Percentiles rank a stretch among this genome's conserved stretches.
phyloP scores from a whole-genome alignment of 768 basidiomycete species.

The Krasilnikovozyma curviuscula region DNA sequence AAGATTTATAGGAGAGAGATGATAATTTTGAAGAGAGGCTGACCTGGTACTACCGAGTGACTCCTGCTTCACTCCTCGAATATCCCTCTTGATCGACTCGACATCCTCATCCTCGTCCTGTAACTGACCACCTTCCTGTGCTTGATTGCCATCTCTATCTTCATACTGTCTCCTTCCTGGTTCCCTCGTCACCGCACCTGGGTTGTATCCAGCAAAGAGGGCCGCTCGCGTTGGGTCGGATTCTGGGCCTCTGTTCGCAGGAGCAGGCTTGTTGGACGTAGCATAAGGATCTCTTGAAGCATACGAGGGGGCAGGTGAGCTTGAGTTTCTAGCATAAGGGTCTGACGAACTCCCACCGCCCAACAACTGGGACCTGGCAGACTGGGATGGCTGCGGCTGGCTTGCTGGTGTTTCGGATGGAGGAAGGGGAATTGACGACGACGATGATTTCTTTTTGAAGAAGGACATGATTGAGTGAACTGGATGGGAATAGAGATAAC shows the following conservation, averaged over 20 bases:
- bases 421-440: too few species aligned
- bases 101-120: slow-evolving; percentile 33
- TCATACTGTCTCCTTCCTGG: slow-evolving; percentile 21
- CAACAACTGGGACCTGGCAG: too few species aligned
- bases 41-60: slow-evolving; percentile 59
- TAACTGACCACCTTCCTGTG: slow-evolving; percentile 42
- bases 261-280: not conserved
- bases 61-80: slow-evolving; percentile 74
- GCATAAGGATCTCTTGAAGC: slow-evolving; percentile 5
- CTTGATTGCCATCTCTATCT: slow-evolving; percentile 9
- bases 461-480: too few species aligned
- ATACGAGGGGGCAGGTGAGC: slow-evolving; percentile 9
- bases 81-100: slow-evolving; percentile 88
- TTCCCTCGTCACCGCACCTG: slow-evolving; percentile 12
- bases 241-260: not conserved
- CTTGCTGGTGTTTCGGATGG: too few species aligned
- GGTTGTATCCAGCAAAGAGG: slow-evolving; percentile 11
- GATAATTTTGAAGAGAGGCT: slow-evolving; percentile 9
- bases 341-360: too few species aligned
- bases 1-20: too few species aligned
- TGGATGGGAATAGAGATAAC: too few species aligned
- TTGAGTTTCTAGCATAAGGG: too few species aligned
- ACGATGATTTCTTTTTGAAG: too few species aligned
- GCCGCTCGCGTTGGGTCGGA: slow-evolving; percentile 5
- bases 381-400: too few species aligned